Evolutionary conservation across 176 grass and related monocot genomes (phyloP).

Genomic region (Phoenix roebelenii): DNA sequence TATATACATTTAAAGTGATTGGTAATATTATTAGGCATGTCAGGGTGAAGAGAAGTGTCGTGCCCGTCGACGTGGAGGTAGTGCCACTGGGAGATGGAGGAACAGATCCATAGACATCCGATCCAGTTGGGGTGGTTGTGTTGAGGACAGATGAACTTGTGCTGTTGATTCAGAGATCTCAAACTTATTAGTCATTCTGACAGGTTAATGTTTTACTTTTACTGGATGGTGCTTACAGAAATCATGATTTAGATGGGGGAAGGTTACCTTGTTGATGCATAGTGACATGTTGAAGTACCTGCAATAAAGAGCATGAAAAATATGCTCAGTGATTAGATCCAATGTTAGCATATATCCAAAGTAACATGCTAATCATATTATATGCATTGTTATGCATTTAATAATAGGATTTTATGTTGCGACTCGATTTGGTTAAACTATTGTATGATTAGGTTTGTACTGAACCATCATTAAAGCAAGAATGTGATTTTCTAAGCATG

Average conservation of each 20-base stretch:
- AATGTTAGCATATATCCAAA: no score
- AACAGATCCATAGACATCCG: not conserved
- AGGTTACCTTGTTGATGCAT: constrained; percentile 45
- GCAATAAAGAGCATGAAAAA: not conserved
- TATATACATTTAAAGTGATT: not conserved
- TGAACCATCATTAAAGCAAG: no score
- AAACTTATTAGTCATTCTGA: no score
- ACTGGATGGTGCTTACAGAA: no score
- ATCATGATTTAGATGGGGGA: not conserved
- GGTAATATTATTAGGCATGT: not conserved
- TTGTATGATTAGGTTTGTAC: no score
- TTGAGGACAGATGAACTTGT: constrained; percentile 5
- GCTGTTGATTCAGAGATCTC: not conserved
- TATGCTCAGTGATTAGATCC: no score
- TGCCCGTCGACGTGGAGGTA: not conserved
- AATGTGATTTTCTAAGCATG: no score
- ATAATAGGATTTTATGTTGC: no score
- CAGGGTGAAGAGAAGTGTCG: not conserved
- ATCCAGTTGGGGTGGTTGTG: constrained; percentile 4
- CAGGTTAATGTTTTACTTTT: no score
- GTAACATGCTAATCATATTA: no score
- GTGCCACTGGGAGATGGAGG: not conserved
- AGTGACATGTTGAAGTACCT: constrained; percentile 66
- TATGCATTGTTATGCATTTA: no score
- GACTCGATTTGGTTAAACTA: no score